These are phyloP conservation scores for Paratrypanosoma confusum DNA, from an alignment of 208 protist species.

Conservation along the genomic window DNA sequence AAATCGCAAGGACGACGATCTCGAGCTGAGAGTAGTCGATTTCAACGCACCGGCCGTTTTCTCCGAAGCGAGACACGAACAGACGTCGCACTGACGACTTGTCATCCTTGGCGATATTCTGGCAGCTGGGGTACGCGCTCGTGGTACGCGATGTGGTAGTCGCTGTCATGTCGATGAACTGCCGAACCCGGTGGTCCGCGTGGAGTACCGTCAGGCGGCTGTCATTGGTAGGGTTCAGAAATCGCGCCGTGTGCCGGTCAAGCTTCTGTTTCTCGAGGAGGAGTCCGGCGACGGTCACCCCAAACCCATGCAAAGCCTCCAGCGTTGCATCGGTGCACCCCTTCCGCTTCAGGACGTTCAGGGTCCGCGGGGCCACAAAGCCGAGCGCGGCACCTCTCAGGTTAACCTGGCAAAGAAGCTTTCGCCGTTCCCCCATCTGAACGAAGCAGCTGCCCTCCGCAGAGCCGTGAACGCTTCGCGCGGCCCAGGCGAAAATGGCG, in stretches of 20 bases:
- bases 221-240: slow-evolving; percentile 29
- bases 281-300: slow-evolving; percentile 37
- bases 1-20: slow-evolving; percentile 68
- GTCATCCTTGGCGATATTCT: slow-evolving; percentile 84
- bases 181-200: slow-evolving; percentile 41
- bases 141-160: slow-evolving; percentile 72
- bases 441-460: slow-evolving; percentile 62
- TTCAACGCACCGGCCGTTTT: slow-evolving; percentile 63
- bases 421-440: slow-evolving; percentile 23
- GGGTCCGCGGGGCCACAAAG: slow-evolving; percentile 16
- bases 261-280: slow-evolving; percentile 53
- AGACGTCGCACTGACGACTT: slow-evolving; percentile 67
- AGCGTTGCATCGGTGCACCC: slow-evolving; percentile 36
- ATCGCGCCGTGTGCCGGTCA: slow-evolving; percentile 37
- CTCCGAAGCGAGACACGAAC: slow-evolving; percentile 76
- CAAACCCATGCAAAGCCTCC: slow-evolving; percentile 26
- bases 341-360: slow-evolving; percentile 25
- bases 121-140: slow-evolving; percentile 75
- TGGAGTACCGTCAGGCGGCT: slow-evolving; percentile 48
- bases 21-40: slow-evolving; percentile 88
- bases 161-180: slow-evolving; percentile 76
- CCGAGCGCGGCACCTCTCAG: slow-evolving; percentile 51
- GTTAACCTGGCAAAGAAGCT: slow-evolving; percentile 20
- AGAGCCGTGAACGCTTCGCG: slow-evolving; percentile 37
- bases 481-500: slow-evolving; percentile 31